Conservation (phyloP, 305 asterid species). For the Fraxinus sp. region DNA sequence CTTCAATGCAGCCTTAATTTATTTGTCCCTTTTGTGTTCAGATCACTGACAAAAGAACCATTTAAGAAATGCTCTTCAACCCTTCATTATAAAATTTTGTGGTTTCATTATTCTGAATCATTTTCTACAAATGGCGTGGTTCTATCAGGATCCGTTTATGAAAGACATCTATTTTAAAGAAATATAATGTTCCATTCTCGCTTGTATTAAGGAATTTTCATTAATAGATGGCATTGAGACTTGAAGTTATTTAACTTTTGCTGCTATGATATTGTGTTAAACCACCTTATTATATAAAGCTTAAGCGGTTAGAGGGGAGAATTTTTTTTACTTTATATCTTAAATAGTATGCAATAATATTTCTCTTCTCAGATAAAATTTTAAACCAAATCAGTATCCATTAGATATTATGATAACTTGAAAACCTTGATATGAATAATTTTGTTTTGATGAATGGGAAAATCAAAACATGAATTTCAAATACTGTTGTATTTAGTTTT, state of each 20-base stretch:
- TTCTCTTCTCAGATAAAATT: background rate
- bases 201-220: background rate
- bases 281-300: background rate
- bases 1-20: background rate
- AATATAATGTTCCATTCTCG: background rate
- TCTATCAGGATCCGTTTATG: background rate
- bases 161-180: background rate
- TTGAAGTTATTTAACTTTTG: background rate
- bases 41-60: background rate
- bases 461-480: background rate
- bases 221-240: background rate
- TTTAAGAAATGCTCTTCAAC: background rate
- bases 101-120: background rate
- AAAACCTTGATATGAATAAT: background rate
- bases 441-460: background rate
- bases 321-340: background rate
- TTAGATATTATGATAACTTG: background rate
- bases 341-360: background rate
- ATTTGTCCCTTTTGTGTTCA: background rate
- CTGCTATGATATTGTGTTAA: background rate
- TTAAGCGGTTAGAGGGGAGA: background rate
- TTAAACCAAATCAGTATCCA: background rate
- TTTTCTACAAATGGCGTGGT: background rate
- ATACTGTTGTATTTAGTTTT: background rate
- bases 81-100: background rate